Percentiles rank a stretch among this genome's conserved stretches.
Evolutionary conservation across 208 protist species (phyloP).

Genomic region (Crithidia mellificae): DNA sequence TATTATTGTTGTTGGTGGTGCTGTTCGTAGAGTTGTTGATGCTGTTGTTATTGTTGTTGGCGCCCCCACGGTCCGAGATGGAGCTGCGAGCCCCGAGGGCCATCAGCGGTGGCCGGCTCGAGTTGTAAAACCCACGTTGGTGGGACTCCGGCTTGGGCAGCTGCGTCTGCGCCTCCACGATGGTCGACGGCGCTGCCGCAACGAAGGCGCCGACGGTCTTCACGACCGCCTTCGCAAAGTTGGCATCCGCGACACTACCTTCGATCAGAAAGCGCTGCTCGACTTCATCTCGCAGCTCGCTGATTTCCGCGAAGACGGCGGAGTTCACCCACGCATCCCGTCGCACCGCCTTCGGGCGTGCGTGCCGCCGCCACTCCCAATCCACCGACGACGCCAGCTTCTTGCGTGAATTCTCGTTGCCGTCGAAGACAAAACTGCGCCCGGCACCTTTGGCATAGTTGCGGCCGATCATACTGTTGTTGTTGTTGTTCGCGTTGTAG

Average conservation of each 20-base stretch:
- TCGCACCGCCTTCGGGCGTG: conserved; percentile 51
- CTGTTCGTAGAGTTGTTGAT: too few relatives aligned
- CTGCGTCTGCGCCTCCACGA: background rate
- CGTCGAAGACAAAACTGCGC: conserved; percentile 6
- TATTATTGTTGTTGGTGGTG: too few relatives aligned
- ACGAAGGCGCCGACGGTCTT: conserved; percentile 22
- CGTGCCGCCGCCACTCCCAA: conserved; percentile 39
- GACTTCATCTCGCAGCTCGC: conserved; percentile 40
- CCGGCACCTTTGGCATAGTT: background rate
- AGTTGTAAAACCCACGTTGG: conserved; percentile 26
- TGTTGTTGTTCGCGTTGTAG: background rate
- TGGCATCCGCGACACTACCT: conserved; percentile 35
- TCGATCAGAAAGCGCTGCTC: conserved; percentile 50
- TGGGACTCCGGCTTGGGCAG: background rate
- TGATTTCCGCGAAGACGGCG: conserved; percentile 52
- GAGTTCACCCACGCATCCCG: conserved; percentile 49
- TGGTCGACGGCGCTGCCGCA: background rate
- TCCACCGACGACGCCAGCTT: conserved; percentile 18
- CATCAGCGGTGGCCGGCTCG: conserved; percentile 17
- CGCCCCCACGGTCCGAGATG: background rate
- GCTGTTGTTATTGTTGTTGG: background rate
- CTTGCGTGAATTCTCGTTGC: conserved; percentile 5
- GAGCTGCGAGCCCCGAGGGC: conserved; percentile 8
- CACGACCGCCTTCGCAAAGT: conserved; percentile 38
- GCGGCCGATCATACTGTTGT: background rate